Evolutionary conservation across 1,284 basidiomycete species (phyloP).

Genomic region (Hemileia vastatrix): DNA sequence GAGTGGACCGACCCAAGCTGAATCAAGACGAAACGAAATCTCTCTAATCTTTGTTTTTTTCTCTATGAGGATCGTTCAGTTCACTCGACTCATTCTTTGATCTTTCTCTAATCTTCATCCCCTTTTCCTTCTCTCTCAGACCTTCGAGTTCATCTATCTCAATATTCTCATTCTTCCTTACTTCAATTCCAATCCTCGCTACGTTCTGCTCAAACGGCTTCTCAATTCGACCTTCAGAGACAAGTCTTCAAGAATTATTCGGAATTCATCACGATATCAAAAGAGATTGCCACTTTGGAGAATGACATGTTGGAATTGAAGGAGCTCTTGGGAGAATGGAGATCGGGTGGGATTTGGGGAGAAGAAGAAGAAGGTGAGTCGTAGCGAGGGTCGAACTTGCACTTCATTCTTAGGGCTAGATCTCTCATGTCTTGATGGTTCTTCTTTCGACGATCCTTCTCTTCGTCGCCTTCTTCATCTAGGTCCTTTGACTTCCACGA

Average conservation of each 20-base stretch:
- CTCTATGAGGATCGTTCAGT: too few species aligned
- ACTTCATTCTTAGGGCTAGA: constrained; percentile 29
- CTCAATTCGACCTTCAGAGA: constrained; percentile 32
- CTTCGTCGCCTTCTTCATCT: constrained; percentile 43
- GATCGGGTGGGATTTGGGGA: constrained; percentile 58
- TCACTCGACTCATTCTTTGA: neutral
- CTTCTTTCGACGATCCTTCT: constrained; percentile 47
- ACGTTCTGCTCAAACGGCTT: constrained; percentile 24
- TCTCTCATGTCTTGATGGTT: constrained; percentile 24
- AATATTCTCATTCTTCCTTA: constrained; percentile 27
- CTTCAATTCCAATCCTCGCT: constrained; percentile 12
- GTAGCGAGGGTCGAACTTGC: constrained; percentile 25
- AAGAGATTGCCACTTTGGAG: constrained; percentile 89
- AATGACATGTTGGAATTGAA: constrained; percentile 97
- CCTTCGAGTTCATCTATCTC: constrained; percentile 16
- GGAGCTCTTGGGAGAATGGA: constrained; percentile 85
- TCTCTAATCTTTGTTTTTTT: too few species aligned
- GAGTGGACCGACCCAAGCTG: neutral
- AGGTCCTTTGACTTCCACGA: constrained; percentile 43
- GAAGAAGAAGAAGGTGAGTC: too few species aligned
- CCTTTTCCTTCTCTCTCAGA: neutral
- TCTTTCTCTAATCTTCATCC: neutral
- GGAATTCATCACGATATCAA: constrained; percentile 90
- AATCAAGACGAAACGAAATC: too few species aligned
- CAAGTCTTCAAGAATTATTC: constrained; percentile 55